Evolutionary conservation across 345 rosid species (phyloP).

Genomic region (Brassica napus): DNA sequence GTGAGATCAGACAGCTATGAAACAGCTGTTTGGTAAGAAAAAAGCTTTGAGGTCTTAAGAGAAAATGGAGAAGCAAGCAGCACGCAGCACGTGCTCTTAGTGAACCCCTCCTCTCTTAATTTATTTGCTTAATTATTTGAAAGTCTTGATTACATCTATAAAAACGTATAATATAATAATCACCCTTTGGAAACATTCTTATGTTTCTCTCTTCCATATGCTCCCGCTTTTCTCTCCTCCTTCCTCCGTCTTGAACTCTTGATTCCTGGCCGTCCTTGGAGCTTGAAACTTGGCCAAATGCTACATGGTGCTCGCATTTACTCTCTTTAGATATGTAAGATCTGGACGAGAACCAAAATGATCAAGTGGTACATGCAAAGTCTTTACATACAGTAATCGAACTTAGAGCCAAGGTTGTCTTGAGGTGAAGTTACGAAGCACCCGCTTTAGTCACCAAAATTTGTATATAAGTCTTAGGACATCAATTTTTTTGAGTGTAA

Average conservation of each 20-base stretch:
- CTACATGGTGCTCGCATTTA: neutral
- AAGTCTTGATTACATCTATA: neutral
- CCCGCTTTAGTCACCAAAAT: too few species aligned
- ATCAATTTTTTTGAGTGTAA: too few species aligned
- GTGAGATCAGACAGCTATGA: slow-evolving; percentile 42
- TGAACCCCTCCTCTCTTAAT: slow-evolving; percentile 31
- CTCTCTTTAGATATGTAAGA: neutral
- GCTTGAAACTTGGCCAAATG: slow-evolving; percentile 16
- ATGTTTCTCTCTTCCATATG: slow-evolving; percentile 15
- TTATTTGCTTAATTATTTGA: slow-evolving; percentile 20
- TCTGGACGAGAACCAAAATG: neutral
- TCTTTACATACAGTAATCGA: neutral
- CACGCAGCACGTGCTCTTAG: slow-evolving; percentile 45
- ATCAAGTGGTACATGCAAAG: neutral
- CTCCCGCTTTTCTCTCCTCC: slow-evolving; percentile 23
- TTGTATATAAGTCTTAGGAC: too few species aligned
- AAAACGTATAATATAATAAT: neutral
- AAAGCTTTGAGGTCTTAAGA: slow-evolving; percentile 24
- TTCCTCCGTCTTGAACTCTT: slow-evolving; percentile 27
- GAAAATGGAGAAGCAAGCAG: slow-evolving; percentile 35
- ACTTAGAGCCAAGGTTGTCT: too few species aligned
- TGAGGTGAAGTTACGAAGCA: too few species aligned
- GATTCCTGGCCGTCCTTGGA: slow-evolving; percentile 22
- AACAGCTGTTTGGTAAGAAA: slow-evolving; percentile 31
- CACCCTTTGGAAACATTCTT: slow-evolving; percentile 35